Evolutionary conservation across 768 basidiomycete genomes (phyloP).

Genomic region (Cystobasidium ongulense): DNA sequence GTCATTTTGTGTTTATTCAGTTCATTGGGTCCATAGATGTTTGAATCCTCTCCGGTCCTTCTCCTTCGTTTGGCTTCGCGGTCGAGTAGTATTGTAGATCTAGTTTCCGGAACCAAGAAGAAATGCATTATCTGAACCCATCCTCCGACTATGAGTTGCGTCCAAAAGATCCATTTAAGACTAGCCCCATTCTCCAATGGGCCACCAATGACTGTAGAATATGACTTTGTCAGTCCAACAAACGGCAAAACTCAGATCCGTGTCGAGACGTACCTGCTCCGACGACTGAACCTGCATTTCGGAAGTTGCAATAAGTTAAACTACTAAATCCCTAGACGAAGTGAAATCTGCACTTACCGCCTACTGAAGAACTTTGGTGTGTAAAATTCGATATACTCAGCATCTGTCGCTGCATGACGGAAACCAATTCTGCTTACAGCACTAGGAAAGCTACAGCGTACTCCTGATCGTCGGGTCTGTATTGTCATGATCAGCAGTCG

Average conservation of each 20-base stretch:
- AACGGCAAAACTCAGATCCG: background rate
- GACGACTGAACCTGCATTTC: background rate
- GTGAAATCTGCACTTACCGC: background rate
- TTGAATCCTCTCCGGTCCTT: constrained; percentile 35
- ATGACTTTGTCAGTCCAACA: background rate
- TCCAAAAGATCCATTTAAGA: constrained; percentile 29
- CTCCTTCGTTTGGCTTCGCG: constrained; percentile 39
- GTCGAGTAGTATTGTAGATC: constrained; percentile 41
- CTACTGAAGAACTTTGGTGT: background rate
- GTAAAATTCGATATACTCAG: constrained; percentile 55
- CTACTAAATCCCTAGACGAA: too few species aligned
- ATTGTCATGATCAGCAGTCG: background rate
- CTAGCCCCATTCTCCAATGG: background rate
- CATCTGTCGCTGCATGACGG: constrained; percentile 49
- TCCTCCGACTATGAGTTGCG: constrained; percentile 41
- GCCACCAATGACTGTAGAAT: constrained; percentile 22
- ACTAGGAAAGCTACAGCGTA: constrained; percentile 41
- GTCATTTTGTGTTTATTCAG: constrained; percentile 37
- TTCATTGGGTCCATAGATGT: constrained; percentile 43
- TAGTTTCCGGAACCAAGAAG: constrained; percentile 42
- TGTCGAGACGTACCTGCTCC: background rate
- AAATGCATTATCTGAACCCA: constrained; percentile 42
- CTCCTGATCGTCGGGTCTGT: constrained; percentile 40
- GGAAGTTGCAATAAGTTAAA: background rate
- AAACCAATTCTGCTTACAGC: constrained; percentile 53